These are phyloP conservation scores for Plasmodium malariae DNA, from an alignment of 169 alveolate species.

Conservation along the genomic window DNA sequence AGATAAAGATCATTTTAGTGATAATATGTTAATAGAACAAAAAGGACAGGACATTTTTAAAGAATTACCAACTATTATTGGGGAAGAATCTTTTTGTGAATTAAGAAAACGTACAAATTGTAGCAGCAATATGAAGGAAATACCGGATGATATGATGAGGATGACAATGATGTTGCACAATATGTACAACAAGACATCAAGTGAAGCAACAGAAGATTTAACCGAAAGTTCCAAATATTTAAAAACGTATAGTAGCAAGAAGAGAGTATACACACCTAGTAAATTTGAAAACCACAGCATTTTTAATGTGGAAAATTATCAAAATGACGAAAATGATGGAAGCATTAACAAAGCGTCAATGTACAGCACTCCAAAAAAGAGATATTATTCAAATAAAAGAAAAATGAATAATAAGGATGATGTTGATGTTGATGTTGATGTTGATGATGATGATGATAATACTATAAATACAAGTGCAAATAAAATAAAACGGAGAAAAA, in stretches of 20 bases:
- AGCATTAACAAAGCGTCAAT: background rate
- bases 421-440: no score
- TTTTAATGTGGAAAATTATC: slow-evolving; percentile 11
- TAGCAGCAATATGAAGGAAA: slow-evolving; percentile 6
- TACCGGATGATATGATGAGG: slow-evolving; percentile 27
- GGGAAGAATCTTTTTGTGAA: slow-evolving; percentile 20
- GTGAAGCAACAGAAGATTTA: slow-evolving; percentile 4
- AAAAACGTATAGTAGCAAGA: slow-evolving; percentile 39
- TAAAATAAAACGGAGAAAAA: background rate
- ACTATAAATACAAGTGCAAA: no score
- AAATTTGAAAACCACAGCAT: slow-evolving; percentile 5
- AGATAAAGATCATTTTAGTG: background rate
- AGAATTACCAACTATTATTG: slow-evolving; percentile 6
- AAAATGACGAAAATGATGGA: slow-evolving; percentile 21
- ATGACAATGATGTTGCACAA: no score
- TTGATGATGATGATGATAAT: no score
- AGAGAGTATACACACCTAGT: slow-evolving; percentile 48
- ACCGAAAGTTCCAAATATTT: slow-evolving; percentile 5
- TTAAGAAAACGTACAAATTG: slow-evolving; percentile 13
- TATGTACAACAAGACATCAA: slow-evolving; percentile 26
- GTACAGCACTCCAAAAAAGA: slow-evolving; percentile 39
- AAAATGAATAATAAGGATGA: background rate
- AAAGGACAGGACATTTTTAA: slow-evolving; percentile 23
- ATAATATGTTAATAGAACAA: slow-evolving; percentile 13
- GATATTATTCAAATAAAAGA: slow-evolving; percentile 27